Evolutionary conservation across 2,329 filamentous ascomycete species (phyloP).

Genomic region (Beauveria pseudobassiana): DNA sequence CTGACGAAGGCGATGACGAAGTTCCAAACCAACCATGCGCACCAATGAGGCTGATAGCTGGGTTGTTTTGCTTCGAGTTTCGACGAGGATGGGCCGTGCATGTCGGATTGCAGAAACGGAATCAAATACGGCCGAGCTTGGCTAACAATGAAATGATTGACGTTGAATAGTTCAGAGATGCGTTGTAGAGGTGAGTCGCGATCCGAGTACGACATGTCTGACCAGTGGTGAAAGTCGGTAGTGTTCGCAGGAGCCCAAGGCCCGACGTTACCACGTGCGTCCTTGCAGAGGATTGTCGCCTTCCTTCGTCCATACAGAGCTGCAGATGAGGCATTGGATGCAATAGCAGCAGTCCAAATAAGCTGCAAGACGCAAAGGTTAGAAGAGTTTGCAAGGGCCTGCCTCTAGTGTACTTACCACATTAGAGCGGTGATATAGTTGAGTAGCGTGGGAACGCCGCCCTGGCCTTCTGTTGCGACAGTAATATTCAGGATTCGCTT

Average conservation of each 20-base stretch:
- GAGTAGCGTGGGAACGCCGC: conserved; percentile 73
- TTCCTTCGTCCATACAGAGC: conserved; percentile 59
- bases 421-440: conserved; percentile 89
- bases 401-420: conserved; percentile 53
- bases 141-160: conserved; percentile 91
- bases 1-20: conserved; percentile 74
- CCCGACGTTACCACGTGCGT: conserved; percentile 61
- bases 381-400: not conserved
- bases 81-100: conserved; percentile 65
- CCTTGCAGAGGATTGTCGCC: conserved; percentile 67
- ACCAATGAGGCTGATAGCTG: conserved; percentile 52
- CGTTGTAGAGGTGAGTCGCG: conserved; percentile 59
- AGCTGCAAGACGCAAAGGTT: conserved; percentile 38
- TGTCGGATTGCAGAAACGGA: conserved; percentile 74
- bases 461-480: conserved; percentile 65
- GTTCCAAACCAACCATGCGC: conserved; percentile 65
- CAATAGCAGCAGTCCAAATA: conserved; percentile 72
- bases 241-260: conserved; percentile 64
- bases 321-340: conserved; percentile 61
- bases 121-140: conserved; percentile 86
- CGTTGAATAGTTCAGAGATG: conserved; percentile 78
- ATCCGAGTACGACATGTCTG: conserved; percentile 56
- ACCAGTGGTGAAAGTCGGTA: conserved; percentile 60
- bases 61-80: conserved; percentile 49
- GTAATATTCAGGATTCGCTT: conserved; percentile 90